These are phyloP conservation scores for Jaminaea rosea DNA, from an alignment of 1,284 basidiomycete species.

Conservation along the genomic window DNA sequence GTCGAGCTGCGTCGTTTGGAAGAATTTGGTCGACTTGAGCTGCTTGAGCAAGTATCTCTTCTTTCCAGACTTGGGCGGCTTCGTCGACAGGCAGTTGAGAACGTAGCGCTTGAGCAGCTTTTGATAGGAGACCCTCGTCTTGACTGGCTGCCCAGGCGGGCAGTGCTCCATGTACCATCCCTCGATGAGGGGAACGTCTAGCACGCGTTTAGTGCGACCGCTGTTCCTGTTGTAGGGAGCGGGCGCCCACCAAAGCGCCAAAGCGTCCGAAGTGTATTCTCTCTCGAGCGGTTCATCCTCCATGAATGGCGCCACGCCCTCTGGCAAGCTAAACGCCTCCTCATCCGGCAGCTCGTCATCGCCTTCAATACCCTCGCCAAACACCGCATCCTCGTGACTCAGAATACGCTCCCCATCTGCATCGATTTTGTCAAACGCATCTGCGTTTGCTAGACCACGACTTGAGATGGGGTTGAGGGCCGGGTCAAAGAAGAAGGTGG, in stretches of 20 bases:
- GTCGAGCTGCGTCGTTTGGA: constrained; percentile 93
- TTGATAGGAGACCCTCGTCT: constrained; percentile 98
- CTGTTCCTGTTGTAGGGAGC: constrained; percentile 90
- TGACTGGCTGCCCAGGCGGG: constrained; percentile 88
- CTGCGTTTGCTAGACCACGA: constrained; percentile 22
- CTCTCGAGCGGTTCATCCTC: constrained; percentile 72
- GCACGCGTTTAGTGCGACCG: constrained; percentile 82
- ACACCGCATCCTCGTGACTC: constrained; percentile 82
- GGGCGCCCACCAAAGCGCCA: constrained; percentile 97
- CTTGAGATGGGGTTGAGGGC: constrained; percentile 64
- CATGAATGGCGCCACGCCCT: constrained; percentile 73
- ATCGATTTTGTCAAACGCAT: constrained; percentile 30
- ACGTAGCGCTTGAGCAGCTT: constrained; percentile 96
- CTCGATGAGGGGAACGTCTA: constrained; percentile 92
- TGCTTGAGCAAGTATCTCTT: constrained; percentile 95
- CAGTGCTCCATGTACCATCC: constrained; percentile 93
- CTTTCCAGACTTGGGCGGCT: constrained; percentile 88
- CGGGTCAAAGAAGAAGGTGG: constrained; percentile 99
- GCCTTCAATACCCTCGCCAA: constrained; percentile 68
- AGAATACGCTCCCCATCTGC: constrained; percentile 49
- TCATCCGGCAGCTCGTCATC: constrained; percentile 52
- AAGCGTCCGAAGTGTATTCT: constrained; percentile 88
- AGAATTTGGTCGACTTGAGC: constrained; percentile 97
- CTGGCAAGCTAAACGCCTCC: constrained; percentile 80
- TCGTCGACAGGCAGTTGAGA: constrained; percentile 80